These are phyloP conservation scores for Astrephomene gubernaculifera DNA, from an alignment of 139 green algal genomes.

Conservation along the genomic window DNA sequence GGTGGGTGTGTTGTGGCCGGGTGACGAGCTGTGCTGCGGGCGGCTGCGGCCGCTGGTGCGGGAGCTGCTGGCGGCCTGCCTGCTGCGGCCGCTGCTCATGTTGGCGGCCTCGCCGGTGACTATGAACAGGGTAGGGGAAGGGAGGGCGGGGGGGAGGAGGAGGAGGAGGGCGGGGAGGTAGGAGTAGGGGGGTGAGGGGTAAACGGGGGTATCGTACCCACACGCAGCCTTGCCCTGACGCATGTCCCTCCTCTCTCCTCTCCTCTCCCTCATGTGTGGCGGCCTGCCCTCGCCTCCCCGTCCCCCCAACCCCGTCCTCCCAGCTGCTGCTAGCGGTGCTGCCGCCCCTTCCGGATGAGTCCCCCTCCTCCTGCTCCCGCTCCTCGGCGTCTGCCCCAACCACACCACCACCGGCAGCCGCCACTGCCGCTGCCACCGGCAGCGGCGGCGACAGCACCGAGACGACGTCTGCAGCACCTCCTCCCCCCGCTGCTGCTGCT, in stretches of 20 bases:
- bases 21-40: constrained; percentile 49
- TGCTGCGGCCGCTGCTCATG: constrained; percentile 70
- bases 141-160: background rate
- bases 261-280: background rate
- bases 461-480: background rate
- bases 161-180: background rate
- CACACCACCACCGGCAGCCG: background rate
- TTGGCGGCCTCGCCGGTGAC: constrained; percentile 68
- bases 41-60: constrained; percentile 60
- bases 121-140: constrained; percentile 63
- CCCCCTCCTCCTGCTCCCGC: background rate
- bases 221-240: no score
- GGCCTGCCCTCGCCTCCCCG: no score
- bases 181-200: background rate
- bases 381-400: background rate
- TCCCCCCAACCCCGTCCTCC: background rate
- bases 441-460: background rate
- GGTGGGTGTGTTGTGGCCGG: constrained; percentile 59
- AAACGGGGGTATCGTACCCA: no score
- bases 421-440: no score
- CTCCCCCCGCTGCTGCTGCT: background rate
- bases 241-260: background rate
- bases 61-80: constrained; percentile 73
- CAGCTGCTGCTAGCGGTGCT: background rate
- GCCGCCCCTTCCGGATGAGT: background rate